A percentile compares a stretch with the other conserved stretches of the same genome.
Conservation (phyloP, 257 asterid species). For the Gardenia jasminoides region DNA sequence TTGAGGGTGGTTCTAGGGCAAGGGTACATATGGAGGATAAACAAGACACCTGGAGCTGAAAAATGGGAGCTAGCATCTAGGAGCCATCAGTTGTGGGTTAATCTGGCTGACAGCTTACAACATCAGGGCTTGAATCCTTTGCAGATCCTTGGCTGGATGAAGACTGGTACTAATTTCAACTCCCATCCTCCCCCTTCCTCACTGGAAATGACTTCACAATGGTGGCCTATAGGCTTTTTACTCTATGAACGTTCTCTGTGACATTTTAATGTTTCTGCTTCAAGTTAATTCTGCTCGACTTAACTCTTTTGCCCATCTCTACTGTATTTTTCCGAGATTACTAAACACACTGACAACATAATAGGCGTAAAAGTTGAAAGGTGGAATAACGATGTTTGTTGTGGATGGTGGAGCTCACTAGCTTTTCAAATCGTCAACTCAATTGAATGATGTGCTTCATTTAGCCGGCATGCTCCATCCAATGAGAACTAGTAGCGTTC, state of each 20-base stretch:
- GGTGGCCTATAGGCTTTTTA: too few relatives aligned
- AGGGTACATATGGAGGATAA: slow-evolving; percentile 93
- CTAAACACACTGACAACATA: background rate
- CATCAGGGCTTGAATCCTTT: slow-evolving; percentile 73
- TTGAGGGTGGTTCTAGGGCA: slow-evolving; percentile 57
- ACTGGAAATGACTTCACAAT: background rate
- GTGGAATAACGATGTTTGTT: background rate
- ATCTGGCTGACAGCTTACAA: slow-evolving; percentile 53
- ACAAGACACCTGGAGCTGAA: slow-evolving; percentile 66
- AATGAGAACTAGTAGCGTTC: background rate
- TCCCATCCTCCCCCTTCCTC: slow-evolving; percentile 1
- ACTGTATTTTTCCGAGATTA: background rate
- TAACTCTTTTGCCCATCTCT: background rate
- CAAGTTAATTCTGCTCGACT: background rate
- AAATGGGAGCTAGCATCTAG: slow-evolving; percentile 83
- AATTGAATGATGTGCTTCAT: background rate
- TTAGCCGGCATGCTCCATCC: background rate
- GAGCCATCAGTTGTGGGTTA: slow-evolving; percentile 81
- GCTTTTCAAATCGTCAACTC: background rate
- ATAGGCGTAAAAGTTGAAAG: background rate
- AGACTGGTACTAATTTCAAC: slow-evolving; percentile 49
- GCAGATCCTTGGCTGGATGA: slow-evolving; percentile 80
- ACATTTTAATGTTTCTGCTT: background rate
- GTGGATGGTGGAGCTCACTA: background rate
- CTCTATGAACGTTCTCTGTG: background rate